These are phyloP conservation scores for Calonectria pteridis DNA, from an alignment of 2,329 filamentous ascomycete genomes.

Conservation along the genomic window DNA sequence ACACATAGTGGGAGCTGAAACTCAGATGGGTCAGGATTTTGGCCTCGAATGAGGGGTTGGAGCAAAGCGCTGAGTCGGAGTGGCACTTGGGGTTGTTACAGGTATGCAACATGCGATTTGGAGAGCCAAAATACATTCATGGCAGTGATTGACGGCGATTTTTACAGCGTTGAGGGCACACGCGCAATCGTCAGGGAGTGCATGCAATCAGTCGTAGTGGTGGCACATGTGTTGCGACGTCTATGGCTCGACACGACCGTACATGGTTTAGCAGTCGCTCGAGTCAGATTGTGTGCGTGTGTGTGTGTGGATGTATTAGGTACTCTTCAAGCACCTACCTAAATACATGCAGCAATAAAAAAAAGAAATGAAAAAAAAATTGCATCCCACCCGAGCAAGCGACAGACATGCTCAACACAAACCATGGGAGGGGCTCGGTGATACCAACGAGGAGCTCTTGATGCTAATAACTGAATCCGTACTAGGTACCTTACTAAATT, in stretches of 20 bases:
- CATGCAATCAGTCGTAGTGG: constrained; percentile 9
- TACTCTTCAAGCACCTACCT: neutral
- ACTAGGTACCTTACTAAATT: neutral
- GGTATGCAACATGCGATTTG: neutral
- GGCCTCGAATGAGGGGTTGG: neutral
- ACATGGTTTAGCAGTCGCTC: constrained; percentile 5
- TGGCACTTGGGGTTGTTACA: neutral
- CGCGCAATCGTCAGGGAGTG: neutral
- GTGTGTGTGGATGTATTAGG: neutral
- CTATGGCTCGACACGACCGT: constrained; percentile 7
- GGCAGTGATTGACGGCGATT: neutral
- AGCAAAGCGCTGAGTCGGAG: neutral
- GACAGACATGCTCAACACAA: neutral
- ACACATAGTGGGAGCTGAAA: neutral
- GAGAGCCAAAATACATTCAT: neutral
- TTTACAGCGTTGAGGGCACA: neutral
- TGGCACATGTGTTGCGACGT: constrained; percentile 27
- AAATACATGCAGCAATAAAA: neutral
- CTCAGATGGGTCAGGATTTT: neutral
- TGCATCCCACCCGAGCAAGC: neutral
- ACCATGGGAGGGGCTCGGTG: neutral
- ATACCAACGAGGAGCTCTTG: neutral
- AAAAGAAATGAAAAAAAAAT: neutral
- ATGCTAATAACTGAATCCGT: neutral
- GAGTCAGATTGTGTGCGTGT: neutral